Evolutionary conservation across 2,329 filamentous ascomycete genomes (phyloP).

Genomic region (Nannizzia gypsea): DNA sequence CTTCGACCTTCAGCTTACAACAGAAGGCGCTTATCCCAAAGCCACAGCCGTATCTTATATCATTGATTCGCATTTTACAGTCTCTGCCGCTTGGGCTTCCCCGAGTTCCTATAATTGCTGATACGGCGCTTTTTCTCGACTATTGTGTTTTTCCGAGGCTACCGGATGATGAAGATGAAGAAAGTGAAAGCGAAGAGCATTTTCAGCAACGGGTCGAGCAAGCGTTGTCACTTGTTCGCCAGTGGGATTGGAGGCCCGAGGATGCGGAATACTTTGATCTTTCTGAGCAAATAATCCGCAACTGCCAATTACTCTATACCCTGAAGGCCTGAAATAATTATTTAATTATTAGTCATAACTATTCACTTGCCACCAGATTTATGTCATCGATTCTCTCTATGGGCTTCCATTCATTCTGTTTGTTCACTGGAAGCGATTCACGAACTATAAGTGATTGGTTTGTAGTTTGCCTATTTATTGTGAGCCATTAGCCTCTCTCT

Average conservation of each 20-base stretch:
- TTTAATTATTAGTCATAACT: background rate
- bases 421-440: background rate
- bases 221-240: slow-evolving; percentile 5
- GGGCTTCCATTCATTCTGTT: background rate
- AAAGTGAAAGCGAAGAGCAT: slow-evolving; percentile 9
- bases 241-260: slow-evolving; percentile 8
- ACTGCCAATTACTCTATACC: background rate
- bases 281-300: slow-evolving; percentile 6
- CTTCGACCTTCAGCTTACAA: background rate
- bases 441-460: background rate
- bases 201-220: slow-evolving; percentile 9
- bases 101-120: background rate
- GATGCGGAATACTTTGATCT: slow-evolving; percentile 6
- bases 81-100: background rate
- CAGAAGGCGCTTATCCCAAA: background rate
- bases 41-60: slow-evolving; percentile 7
- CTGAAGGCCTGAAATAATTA: background rate
- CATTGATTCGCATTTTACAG: slow-evolving; percentile 2
- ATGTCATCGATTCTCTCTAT: background rate
- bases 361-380: background rate
- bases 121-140: background rate
- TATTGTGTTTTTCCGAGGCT: slow-evolving; percentile 7
- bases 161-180: slow-evolving; percentile 6
- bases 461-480: background rate
- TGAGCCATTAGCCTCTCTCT: background rate